phyloP scores from a whole-genome alignment of 345 rosid genomes.

The Ailanthus altissimus region DNA sequence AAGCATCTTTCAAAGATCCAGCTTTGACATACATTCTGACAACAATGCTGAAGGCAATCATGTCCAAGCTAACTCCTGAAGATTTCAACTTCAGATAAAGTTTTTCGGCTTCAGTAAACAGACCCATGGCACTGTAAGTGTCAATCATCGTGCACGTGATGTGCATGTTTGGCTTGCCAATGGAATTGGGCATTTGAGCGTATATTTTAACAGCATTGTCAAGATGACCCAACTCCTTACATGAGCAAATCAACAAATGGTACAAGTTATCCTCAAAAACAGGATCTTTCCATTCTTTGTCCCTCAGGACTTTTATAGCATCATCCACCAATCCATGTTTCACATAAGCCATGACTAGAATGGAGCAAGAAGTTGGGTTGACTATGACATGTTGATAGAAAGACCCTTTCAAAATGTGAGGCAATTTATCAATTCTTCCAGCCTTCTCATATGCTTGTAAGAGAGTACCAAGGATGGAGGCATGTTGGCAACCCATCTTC shows the following conservation, averaged over 20 bases:
- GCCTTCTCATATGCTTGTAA: conserved; percentile 75
- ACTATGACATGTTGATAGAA: conserved; percentile 60
- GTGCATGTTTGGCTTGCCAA: conserved; percentile 62
- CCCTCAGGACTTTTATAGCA: conserved; percentile 60
- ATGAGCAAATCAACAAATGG: conserved; percentile 81
- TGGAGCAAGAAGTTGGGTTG: conserved; percentile 82
- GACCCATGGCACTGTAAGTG: conserved; percentile 54
- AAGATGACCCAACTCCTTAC: conserved; percentile 71
- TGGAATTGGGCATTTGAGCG: conserved; percentile 42
- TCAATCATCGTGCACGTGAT: conserved; percentile 80
- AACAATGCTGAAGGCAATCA: conserved; percentile 71
- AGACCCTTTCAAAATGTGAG: conserved; percentile 59
- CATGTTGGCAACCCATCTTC: conserved; percentile 61
- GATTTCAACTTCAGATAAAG: conserved; percentile 66
- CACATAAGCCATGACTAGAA: conserved; percentile 77
- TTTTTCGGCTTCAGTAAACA: conserved; percentile 59
- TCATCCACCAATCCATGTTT: conserved; percentile 67
- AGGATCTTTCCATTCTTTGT: conserved; percentile 71
- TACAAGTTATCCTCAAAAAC: conserved; percentile 77
- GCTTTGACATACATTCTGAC: conserved; percentile 82
- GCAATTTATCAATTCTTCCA: conserved; percentile 61
- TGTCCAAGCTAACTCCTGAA: conserved; percentile 61
- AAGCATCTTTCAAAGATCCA: conserved; percentile 71
- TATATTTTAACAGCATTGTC: conserved; percentile 66
- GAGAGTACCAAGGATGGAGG: conserved; percentile 67